Base-by-base conservation (phyloP, 1,284 basidiomycete genomes). In the Ustilago lituana region DNA sequence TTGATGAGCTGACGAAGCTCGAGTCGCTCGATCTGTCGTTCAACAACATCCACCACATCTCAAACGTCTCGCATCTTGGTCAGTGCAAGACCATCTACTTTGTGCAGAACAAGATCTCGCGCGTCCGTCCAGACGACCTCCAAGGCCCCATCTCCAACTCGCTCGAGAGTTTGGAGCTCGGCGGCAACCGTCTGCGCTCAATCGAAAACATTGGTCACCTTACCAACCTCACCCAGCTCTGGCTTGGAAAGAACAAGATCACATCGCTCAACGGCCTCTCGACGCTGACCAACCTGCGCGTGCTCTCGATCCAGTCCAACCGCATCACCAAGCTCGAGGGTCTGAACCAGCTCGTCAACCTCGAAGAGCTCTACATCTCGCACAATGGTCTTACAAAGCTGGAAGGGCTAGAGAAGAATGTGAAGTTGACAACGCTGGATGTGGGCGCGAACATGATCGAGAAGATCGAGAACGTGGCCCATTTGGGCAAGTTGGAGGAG, bases 41-140 rank as follows among this genome's bases (percentile, higher is more conserved):
- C 87, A 98, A 98, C 84, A 87, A 95, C 44, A 85, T 98, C 45
- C 80, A 79, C 23, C 78, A 83, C 36, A 75, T 82, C 26, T 83
- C 85, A 8, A 83, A 85, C 47, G 84, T 94, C 1, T 84, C 84
- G 3, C 86, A 87, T 2, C 78, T 85, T 23, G 81, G 67, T 12
- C 74, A 82, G 19, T 86, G 96, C 27, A 84, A 87, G 47, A 92
- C 91, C 0, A 85, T 96, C 20, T 98, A 93, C 84, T 92, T 98
- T 76, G 92, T 98, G 2, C 95, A 98, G 83, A 98, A 98, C 84
- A 91, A 92, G 84, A 95, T 98, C 74, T 87, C 88, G 6, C 87
- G 87, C 56, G 91, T 98, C 41, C 68, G 80, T 3, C 46, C 69
- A 1, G 86, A 87, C 12, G 86, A 89, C 38, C 83, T 94, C 8